These are phyloP conservation scores for Rhodotorula sp. DNA, from an alignment of 1,284 basidiomycete species.

Conservation along the genomic window DNA sequence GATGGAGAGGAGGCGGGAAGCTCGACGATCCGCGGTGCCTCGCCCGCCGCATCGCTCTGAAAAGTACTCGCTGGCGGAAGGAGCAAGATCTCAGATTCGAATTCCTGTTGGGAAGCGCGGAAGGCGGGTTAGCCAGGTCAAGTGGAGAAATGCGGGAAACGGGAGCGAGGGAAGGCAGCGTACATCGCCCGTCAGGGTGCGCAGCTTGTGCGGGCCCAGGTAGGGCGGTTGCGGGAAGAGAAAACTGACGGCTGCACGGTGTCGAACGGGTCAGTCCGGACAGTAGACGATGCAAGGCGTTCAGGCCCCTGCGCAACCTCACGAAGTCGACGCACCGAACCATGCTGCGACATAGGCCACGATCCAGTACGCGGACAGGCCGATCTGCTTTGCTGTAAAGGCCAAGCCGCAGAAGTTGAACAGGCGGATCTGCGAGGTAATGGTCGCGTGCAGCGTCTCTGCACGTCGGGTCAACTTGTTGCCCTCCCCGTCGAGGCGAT, in stretches of 20 bases:
- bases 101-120: slow-evolving; percentile 9
- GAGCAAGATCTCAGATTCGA: slow-evolving; percentile 29
- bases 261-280: neutral
- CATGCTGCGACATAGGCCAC: slow-evolving; percentile 17
- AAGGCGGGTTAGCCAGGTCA: too few relatives aligned
- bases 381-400: slow-evolving; percentile 12
- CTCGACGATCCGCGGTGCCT: slow-evolving; percentile 14
- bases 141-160: too few relatives aligned
- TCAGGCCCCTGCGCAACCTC: too few relatives aligned
- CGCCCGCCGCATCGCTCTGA: neutral
- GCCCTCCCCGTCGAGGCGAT: too few relatives aligned
- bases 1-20: neutral
- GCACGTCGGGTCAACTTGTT: neutral
- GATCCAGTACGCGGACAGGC: neutral
- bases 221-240: slow-evolving; percentile 37
- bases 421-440: slow-evolving; percentile 24
- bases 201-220: slow-evolving; percentile 22
- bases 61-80: slow-evolving; percentile 17
- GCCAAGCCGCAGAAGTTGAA: slow-evolving; percentile 32
- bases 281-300: neutral
- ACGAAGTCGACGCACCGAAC: slow-evolving; percentile 22
- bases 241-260: slow-evolving; percentile 21
- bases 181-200: slow-evolving; percentile 13
- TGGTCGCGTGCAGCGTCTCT: slow-evolving; percentile 22
- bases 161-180: neutral